Conservation (phyloP, 192 early-diverging fungal species). For the Coemansia sp. region DNA sequence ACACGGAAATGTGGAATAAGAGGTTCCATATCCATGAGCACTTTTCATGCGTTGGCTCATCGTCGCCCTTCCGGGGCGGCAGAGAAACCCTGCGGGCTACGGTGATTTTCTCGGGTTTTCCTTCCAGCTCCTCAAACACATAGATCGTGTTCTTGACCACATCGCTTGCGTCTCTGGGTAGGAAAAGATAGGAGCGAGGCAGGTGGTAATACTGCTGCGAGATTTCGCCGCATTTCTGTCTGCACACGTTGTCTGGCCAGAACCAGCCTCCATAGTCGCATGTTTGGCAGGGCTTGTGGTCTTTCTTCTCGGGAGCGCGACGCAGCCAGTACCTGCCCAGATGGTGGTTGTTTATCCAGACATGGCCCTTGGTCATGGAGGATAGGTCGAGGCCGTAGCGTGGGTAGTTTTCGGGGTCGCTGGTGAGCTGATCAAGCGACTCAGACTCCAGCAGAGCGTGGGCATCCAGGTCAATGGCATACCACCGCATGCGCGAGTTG, state of each 20-base stretch:
- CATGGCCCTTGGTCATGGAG: constrained; percentile 49
- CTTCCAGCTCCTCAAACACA: constrained; percentile 37
- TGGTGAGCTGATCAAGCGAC: background rate
- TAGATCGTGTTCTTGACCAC: constrained; percentile 7
- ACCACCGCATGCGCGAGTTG: constrained; percentile 14
- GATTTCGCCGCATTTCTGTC: constrained; percentile 30
- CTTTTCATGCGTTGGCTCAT: background rate
- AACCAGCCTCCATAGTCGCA: constrained; percentile 35
- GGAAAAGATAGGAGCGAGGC: constrained; percentile 24
- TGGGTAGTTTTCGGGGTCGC: background rate
- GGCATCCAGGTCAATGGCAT: constrained; percentile 23
- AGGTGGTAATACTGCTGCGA: constrained; percentile 50
- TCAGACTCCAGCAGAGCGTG: constrained; percentile 8
- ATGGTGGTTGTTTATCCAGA: constrained; percentile 43
- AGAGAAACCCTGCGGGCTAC: constrained; percentile 19
- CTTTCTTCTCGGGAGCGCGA: constrained; percentile 9
- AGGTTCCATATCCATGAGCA: background rate
- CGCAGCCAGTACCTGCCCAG: constrained; percentile 49
- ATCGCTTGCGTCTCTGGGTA: background rate
- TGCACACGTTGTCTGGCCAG: constrained; percentile 29
- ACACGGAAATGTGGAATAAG: background rate
- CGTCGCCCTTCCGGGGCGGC: background rate
- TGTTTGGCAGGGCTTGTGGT: constrained; percentile 19
- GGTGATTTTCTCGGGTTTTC: constrained; percentile 18
- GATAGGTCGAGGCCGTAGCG: constrained; percentile 31